These are phyloP conservation scores for Parathielavia appendiculata DNA, from an alignment of 495 filamentous ascomycete species.

Conservation along the genomic window DNA sequence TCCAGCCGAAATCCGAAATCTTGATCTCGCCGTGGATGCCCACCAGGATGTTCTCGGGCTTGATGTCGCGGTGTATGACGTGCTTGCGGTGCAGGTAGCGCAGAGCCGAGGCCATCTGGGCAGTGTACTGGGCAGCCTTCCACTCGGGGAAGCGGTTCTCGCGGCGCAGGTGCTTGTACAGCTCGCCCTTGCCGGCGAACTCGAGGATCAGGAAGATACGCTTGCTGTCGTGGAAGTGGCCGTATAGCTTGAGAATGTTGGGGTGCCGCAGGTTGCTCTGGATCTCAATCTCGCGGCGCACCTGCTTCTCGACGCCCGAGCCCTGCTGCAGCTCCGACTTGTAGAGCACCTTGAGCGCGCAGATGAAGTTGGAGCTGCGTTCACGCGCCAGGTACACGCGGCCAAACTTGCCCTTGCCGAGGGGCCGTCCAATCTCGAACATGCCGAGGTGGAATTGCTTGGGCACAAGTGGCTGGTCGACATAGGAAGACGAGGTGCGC, in stretches of 20 bases:
- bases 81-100: constrained; percentile 95
- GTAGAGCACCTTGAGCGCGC: constrained; percentile 93
- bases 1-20: constrained; percentile 98
- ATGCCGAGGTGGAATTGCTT: constrained; percentile 91
- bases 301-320: constrained; percentile 87
- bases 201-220: constrained; percentile 94
- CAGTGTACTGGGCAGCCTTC: constrained; percentile 94
- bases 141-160: constrained; percentile 89
- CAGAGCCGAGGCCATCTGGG: constrained; percentile 95
- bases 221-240: constrained; percentile 96
- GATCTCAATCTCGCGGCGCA: constrained; percentile 95
- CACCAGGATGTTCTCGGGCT: constrained; percentile 96
- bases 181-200: constrained; percentile 89
- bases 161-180: constrained; percentile 92
- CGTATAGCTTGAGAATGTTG: constrained; percentile 89
- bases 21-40: constrained; percentile 98
- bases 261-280: constrained; percentile 94
- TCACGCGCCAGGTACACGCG: constrained; percentile 94
- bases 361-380: constrained; percentile 82
- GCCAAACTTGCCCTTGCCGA: constrained; percentile 97
- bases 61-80: constrained; percentile 98
- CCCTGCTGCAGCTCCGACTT: constrained; percentile 90
- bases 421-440: constrained; percentile 95
- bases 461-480: constrained; percentile 52
- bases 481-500: constrained; percentile 46